phyloP scores from a whole-genome alignment of 768 basidiomycete genomes.

The Saitozyma sp. region DNA sequence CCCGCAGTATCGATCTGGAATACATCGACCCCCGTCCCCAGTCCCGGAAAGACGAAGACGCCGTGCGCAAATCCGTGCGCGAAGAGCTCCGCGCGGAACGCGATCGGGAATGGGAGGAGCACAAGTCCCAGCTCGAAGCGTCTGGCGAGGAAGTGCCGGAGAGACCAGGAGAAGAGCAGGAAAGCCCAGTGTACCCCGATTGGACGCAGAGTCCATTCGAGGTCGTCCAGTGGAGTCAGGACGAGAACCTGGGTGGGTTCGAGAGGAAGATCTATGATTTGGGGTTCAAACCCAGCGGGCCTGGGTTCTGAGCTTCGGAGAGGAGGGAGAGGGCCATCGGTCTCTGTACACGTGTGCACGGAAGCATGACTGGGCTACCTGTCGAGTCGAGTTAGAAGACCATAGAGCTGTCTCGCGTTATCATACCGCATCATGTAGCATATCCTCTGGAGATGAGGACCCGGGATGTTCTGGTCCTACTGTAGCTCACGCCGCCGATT shows the following conservation, averaged over 20 bases:
- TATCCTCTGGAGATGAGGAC: too few relatives aligned
- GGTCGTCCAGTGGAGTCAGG: conserved; percentile 39
- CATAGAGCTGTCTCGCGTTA: too few relatives aligned
- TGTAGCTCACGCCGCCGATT: too few relatives aligned
- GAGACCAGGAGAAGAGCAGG: neutral
- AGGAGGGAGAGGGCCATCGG: neutral
- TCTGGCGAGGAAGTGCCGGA: too few relatives aligned
- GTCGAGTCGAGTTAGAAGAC: too few relatives aligned
- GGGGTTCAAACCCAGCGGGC: conserved; percentile 44
- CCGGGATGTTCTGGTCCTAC: too few relatives aligned
- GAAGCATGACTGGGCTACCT: too few relatives aligned
- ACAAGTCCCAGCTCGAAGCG: conserved; percentile 2
- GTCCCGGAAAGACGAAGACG: conserved; percentile 25
- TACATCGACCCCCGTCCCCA: conserved; percentile 44
- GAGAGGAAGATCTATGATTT: conserved; percentile 43
- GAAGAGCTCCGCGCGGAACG: conserved; percentile 5
- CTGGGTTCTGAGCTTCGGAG: conserved; percentile 30
- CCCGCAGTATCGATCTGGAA: conserved; percentile 40
- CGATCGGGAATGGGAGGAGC: conserved; percentile 2
- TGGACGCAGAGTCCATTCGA: conserved; percentile 44
- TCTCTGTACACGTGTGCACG: too few relatives aligned
- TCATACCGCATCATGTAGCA: too few relatives aligned
- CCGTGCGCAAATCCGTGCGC: conserved; percentile 7
- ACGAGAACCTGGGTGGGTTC: conserved; percentile 29
- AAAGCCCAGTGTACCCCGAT: conserved; percentile 24